Evolutionary conservation across 257 asterid genomes (phyloP).

Genomic region (Ajuga chamaepitys): DNA sequence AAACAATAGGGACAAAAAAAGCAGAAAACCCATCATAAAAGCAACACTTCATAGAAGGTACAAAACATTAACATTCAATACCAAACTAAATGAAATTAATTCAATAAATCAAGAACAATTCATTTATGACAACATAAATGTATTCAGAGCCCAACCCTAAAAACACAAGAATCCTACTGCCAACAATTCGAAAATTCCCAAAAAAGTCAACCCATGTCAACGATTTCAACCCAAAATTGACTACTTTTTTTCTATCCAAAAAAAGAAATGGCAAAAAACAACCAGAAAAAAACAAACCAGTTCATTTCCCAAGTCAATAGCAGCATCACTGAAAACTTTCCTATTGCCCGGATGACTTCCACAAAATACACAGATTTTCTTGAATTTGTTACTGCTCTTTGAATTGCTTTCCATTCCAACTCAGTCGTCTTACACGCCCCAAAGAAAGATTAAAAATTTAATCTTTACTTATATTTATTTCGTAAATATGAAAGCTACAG

Average conservation of each 20-base stretch:
- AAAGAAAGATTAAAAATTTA: too few species aligned
- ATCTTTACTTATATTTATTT: not conserved
- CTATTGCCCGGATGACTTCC: constrained; percentile 95
- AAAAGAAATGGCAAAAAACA: not conserved
- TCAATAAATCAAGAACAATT: not conserved
- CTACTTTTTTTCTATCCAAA: not conserved
- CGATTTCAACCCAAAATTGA: constrained; percentile 19
- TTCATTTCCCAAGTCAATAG: constrained; percentile 87
- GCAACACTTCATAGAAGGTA: not conserved
- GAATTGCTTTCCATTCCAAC: constrained; percentile 52
- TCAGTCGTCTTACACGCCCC: too few species aligned
- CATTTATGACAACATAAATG: constrained; percentile 1
- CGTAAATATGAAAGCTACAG: not conserved
- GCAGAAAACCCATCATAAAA: not conserved
- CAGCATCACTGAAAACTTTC: constrained; percentile 94
- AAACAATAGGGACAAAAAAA: not conserved
- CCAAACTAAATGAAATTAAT: not conserved
- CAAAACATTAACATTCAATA: not conserved
- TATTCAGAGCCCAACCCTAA: constrained; percentile 7
- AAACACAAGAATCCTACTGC: constrained; percentile 1
- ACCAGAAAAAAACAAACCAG: constrained; percentile 52
- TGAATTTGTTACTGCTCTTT: constrained; percentile 50
- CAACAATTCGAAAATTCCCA: not conserved
- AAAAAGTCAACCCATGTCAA: constrained; percentile 3
- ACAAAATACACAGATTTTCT: constrained; percentile 90